Base-by-base conservation (phyloP, 805 yeast species). In the Yamadazyma takamatsuzukensis region DNA sequence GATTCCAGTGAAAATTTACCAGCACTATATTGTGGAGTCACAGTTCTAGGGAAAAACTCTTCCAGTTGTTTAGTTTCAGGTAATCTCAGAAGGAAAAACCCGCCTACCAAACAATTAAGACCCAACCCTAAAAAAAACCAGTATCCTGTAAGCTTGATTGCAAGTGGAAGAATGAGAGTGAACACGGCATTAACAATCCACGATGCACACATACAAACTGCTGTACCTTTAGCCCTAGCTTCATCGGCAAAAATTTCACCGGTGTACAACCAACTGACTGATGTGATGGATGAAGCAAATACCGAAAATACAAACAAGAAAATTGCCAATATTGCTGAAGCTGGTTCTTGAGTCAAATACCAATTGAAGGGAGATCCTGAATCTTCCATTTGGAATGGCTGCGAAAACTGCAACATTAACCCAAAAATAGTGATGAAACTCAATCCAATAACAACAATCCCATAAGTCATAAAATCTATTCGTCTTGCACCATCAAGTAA, bases 241-340 rank as follows among this genome's bases (percentile, higher is more conserved):
- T 53, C 52, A 1, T 51, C 51, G 0, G 75, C 74, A 26, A 76
- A 63, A 4, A 73, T 50, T 42, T 76, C 81, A 30, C 68, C 63
- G 4, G 73, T 61, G 44, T 72, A 74, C 14, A 75, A 48, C 73
- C 72, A 67, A 21, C 76, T 64, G 3, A 65, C 65, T 26, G 76
- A 62, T 1, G 70, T 54, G 10, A 76, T 51, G 1, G 75, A 60
- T 1, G 74, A 48, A 1, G 78, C 60, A 45, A 66, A 69, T 0
- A 74, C 54, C 3, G 76, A 68, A 16, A 70, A 68, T 29, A 70
- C 54, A 29, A 70, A 49, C 24, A 67, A 61, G 25, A 71, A 64
- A 4, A 74, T 45, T 0, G 74, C 72, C 25, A 76, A 43, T 1
- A 68, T 52, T 2, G 59, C 37, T 0, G 74, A 59, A 0, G 76